phyloP scores from a whole-genome alignment of 257 asterid species.

The Lithospermum erythrorhizon region DNA sequence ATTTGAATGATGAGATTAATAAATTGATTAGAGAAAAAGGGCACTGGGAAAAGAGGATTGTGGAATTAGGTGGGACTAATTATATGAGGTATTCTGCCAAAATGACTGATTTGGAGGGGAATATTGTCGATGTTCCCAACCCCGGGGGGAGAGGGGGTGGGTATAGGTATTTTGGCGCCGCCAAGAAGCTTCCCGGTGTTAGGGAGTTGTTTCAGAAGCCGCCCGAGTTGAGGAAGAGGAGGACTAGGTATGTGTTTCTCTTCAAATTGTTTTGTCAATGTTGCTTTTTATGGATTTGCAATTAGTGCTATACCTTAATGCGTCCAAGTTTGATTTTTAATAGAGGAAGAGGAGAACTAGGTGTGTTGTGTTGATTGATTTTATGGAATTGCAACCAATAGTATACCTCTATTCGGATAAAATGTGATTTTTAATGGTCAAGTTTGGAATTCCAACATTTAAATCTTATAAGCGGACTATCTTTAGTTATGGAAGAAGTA shows the following conservation, averaged over 20 bases:
- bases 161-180: slow-evolving; percentile 92
- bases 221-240: slow-evolving; percentile 83
- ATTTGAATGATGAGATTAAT: slow-evolving; percentile 89
- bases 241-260: slow-evolving; percentile 45
- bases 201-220: slow-evolving; percentile 91
- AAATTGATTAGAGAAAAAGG: slow-evolving; percentile 78
- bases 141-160: slow-evolving; percentile 98
- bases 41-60: slow-evolving; percentile 88
- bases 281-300: background rate
- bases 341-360: too few relatives aligned
- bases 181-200: slow-evolving; percentile 95
- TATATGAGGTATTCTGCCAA: slow-evolving; percentile 56
- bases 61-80: slow-evolving; percentile 87
- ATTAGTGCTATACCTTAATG: too few relatives aligned
- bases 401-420: too few relatives aligned
- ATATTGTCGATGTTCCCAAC: slow-evolving; percentile 89
- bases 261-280: background rate
- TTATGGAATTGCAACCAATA: background rate
- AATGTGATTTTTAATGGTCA: too few relatives aligned
- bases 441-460: too few relatives aligned
- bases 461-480: too few relatives aligned
- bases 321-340: too few relatives aligned
- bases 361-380: too few relatives aligned
- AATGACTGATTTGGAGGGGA: slow-evolving; percentile 98
- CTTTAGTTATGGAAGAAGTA: too few relatives aligned